Percentiles rank a stretch among this genome's conserved stretches.
Conservation (phyloP, 305 asterid genomes). For the Plantago lanceolata region DNA sequence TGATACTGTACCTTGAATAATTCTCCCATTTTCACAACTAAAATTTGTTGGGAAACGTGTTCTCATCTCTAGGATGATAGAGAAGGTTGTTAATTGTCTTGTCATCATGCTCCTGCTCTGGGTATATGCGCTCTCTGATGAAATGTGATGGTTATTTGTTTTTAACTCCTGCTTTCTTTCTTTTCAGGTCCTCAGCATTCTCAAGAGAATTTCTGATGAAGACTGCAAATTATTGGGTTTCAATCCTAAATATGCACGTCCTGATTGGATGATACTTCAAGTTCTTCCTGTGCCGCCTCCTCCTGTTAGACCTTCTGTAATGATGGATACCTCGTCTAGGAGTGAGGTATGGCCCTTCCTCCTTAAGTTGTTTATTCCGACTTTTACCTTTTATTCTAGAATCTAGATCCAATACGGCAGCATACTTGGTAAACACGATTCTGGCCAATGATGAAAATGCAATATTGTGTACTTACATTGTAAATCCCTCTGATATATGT, state of each 20-base stretch:
- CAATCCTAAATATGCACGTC: slow-evolving; percentile 90
- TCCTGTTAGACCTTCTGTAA: slow-evolving; percentile 97
- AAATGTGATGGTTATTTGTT: background rate
- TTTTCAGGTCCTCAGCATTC: slow-evolving; percentile 79
- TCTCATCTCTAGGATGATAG: background rate
- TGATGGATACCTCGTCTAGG: slow-evolving; percentile 98
- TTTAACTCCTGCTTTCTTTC: slow-evolving; percentile 15
- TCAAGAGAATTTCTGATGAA: slow-evolving; percentile 89
- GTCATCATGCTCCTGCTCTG: slow-evolving; percentile 11
- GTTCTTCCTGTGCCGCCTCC: slow-evolving; percentile 99
- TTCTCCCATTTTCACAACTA: background rate
- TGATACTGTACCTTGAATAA: background rate
- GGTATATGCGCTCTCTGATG: slow-evolving; percentile 1
- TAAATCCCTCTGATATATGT: background rate
- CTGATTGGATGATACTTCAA: slow-evolving; percentile 99
- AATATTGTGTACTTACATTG: background rate
- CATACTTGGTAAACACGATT: background rate
- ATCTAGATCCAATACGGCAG: background rate
- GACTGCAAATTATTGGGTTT: slow-evolving; percentile 78
- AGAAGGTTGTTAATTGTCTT: background rate
- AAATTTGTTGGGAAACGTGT: background rate
- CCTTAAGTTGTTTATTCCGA: slow-evolving; percentile 10
- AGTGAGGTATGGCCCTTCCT: slow-evolving; percentile 67
- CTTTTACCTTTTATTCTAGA: background rate
- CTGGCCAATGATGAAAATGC: background rate